A percentile compares a stretch with the other conserved stretches of the same genome.
Conservation (phyloP, 768 basidiomycete genomes). For the Boletus sp. region DNA sequence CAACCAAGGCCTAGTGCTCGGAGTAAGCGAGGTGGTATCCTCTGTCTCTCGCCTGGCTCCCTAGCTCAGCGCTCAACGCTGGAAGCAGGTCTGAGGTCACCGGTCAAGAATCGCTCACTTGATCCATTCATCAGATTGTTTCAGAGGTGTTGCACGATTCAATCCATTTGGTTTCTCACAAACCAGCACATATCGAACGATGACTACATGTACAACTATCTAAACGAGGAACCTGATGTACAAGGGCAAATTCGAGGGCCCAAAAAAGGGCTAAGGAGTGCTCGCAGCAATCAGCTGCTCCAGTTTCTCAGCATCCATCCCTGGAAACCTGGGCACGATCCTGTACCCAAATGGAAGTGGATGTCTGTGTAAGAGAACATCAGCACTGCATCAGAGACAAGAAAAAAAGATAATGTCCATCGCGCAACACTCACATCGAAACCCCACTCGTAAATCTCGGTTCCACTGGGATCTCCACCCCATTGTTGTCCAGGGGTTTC, state of each 20-base stretch:
- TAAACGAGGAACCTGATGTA: too few species aligned
- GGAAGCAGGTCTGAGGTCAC: too few species aligned
- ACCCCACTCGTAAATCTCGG: constrained; percentile 10
- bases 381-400: not conserved
- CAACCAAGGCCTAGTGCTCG: too few species aligned
- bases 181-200: too few species aligned
- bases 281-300: constrained; percentile 1
- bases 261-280: not conserved
- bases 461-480: constrained; percentile 15
- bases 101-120: too few species aligned
- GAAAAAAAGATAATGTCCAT: not conserved
- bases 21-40: too few species aligned
- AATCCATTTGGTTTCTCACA: too few species aligned
- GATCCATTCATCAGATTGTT: not conserved
- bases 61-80: too few species aligned
- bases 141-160: too few species aligned
- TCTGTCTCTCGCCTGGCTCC: too few species aligned
- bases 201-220: too few species aligned
- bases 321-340: constrained; percentile 4
- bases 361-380: not conserved
- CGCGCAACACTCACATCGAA: constrained; percentile 4
- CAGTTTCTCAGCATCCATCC: not conserved
- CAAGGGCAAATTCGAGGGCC: too few species aligned
- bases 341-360: constrained; percentile 7
- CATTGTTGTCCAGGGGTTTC: not conserved